Evolutionary conservation across 805 yeast species (phyloP), one percentile per base, ranked within the genome.

Genomic region (Candida hispaniensis): DNA sequence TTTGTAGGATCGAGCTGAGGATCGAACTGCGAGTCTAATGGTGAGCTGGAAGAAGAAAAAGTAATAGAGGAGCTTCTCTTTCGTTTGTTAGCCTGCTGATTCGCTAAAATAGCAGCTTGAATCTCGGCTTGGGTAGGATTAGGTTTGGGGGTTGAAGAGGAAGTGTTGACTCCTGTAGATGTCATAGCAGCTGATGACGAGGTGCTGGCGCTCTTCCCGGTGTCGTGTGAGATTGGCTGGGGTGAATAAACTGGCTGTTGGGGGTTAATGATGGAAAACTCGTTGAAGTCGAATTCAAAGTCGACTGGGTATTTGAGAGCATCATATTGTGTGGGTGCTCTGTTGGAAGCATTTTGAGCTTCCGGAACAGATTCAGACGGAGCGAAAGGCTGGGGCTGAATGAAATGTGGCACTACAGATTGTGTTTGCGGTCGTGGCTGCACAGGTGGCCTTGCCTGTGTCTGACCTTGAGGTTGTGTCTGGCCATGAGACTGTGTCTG

Each of bases 1-100:
- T 32, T 12, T 11, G 46, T 54, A 39, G 26, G 18, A 14, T 30
- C 10, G 40, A 47, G 55, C 11, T 48, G 52, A 14, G 51, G 45
- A 5, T 44, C 35, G 20, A 44, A 24, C n/a, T n/a, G n/a, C 13
- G 33, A 18, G 18, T 20, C 32, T 3, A 8, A 26, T 11, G 35
- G 32, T 6, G 40, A 36, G 24, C 19, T 34, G 17, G 21, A 18
- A 14, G 38, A 19, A 8, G 41, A 21, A 7, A 36, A 22, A 12
- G 21, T 24, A 6, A 34, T 28, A 11, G 39, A 38, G 20, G 24
- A 32, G 23, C 34, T 27, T 23, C 24, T 32, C 24, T 28, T 27
- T 28, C 24, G 23, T 28, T 34, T 36, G 15, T 21, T 27, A 22
- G 23, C 25, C 32, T 36, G 41, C 9, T 39, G 26, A 26, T 26